These are phyloP conservation scores for Penicillium taxi DNA, from an alignment of 495 filamentous ascomycete species.

Conservation along the genomic window DNA sequence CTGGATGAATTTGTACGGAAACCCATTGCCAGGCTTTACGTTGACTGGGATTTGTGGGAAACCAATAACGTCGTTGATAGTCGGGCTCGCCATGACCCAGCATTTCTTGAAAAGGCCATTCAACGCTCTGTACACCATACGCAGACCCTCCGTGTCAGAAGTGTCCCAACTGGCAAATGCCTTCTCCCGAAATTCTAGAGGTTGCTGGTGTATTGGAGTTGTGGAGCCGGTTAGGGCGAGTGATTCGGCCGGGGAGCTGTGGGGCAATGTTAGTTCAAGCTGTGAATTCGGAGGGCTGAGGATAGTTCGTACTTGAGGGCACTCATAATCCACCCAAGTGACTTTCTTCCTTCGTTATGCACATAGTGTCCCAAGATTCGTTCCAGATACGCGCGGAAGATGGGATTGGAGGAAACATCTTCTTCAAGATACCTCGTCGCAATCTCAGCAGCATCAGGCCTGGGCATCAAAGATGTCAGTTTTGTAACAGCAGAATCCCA, in stretches of 20 bases:
- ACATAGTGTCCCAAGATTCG: slow-evolving; percentile 37
- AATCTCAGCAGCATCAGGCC: slow-evolving; percentile 23
- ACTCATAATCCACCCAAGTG: slow-evolving; percentile 43
- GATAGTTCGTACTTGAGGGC: slow-evolving; percentile 43
- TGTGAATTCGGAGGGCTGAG: neutral
- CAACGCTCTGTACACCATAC: slow-evolving; percentile 49
- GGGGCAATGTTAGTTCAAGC: neutral
- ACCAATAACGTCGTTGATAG: slow-evolving; percentile 48
- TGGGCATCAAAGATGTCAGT: slow-evolving; percentile 21
- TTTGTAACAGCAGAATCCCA: slow-evolving; percentile 25
- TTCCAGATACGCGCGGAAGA: slow-evolving; percentile 37
- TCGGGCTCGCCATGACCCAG: slow-evolving; percentile 55
- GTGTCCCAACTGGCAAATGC: slow-evolving; percentile 52
- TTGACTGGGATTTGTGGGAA: slow-evolving; percentile 55
- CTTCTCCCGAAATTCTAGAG: slow-evolving; percentile 50
- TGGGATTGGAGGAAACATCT: slow-evolving; percentile 38
- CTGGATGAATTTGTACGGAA: slow-evolving; percentile 47
- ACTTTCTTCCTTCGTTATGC: slow-evolving; percentile 41
- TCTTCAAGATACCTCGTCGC: slow-evolving; percentile 42
- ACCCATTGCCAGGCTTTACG: slow-evolving; percentile 50
- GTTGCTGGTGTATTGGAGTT: slow-evolving; percentile 55
- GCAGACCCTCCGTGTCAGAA: slow-evolving; percentile 52
- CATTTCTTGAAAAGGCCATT: slow-evolving; percentile 44
- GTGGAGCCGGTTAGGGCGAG: slow-evolving; percentile 57
- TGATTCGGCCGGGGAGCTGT: slow-evolving; percentile 61